Evolutionary conservation across 1,284 basidiomycete genomes (phyloP), one percentile per base, ranked within the genome.

Genomic region (Caloboletus inedulis): DNA sequence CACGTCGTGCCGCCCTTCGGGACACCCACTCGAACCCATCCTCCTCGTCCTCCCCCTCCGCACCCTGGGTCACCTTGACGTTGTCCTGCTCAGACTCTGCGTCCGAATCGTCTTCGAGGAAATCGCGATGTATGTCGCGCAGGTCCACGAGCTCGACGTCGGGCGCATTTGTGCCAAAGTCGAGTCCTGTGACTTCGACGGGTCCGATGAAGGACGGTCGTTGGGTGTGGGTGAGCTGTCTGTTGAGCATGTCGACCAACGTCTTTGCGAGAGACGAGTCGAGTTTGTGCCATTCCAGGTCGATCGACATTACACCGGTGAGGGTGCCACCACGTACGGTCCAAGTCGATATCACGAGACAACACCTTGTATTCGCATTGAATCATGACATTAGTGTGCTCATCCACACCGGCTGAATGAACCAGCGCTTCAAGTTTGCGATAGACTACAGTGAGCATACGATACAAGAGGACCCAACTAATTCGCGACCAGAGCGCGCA

Each of bases 201-300:
- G 94, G 93, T 0, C 96, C 96, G 43, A 99, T 88, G 70, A 96
- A 98, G 7, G 91, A 93, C 0, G 97, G 97, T 5, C 91, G 76
- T 33, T 81, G 71, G 7, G 87, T 82, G 39, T 73, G 78, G 5
- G 79, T 68, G 18, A 99, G 86, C 43, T 92, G 87, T 54, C 76
- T 74, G 72, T 98, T 96, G 64, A 99, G 84, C 43, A 87, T 71
- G 30, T 83, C 77, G 50, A 96, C 81, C 49, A 98, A 80, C 10
- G 78, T 79, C 6, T 76, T 73, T 8, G 93, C 81, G 10, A 98
- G 80, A 3, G 84, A 78, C 8, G 78, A 72, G 69, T 92, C 86
- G 55, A 91, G 77, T 62, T 81, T 82, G 65, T 73, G 70, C 89
- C 89, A 91, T 70, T 89, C 85, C 51, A 91, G 71, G 73, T 91